A percentile compares a stretch with the other conserved stretches of the same genome.
These are phyloP conservation scores for Phytophthora sp. DNA, from an alignment of 352 stramenopile species.

Conservation along the genomic window DNA sequence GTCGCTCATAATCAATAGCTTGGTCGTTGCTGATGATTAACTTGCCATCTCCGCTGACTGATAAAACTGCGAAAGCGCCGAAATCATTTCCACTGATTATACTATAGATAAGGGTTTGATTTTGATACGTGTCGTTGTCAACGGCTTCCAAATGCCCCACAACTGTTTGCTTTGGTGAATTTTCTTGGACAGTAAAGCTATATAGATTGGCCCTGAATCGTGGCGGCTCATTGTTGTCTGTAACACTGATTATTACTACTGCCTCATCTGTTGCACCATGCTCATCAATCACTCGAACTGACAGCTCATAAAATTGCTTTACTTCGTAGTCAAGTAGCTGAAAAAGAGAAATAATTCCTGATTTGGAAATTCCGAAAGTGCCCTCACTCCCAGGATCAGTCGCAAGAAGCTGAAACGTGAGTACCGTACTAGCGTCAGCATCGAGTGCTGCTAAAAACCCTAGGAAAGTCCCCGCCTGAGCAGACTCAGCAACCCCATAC, in stretches of 20 bases:
- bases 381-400: conserved; percentile 6
- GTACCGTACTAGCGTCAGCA: conserved; percentile 1
- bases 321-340: conserved; percentile 20
- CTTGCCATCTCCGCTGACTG: conserved; percentile 38
- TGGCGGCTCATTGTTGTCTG: conserved; percentile 54
- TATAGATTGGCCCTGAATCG: conserved; percentile 41
- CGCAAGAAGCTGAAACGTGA: conserved; percentile 13
- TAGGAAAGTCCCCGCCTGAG: conserved; percentile 3
- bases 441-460: conserved; percentile 20
- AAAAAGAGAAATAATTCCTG: conserved; percentile 14
- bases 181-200: conserved; percentile 43
- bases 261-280: conserved; percentile 18
- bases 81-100: conserved; percentile 49
- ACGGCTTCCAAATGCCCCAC: conserved; percentile 42
- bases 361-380: conserved; percentile 15
- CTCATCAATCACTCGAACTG: conserved; percentile 15
- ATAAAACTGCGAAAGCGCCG: conserved; percentile 47
- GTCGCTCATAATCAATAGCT: conserved; percentile 55
- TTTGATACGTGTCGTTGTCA: conserved; percentile 53
- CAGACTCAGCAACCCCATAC: conserved; percentile 18
- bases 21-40: conserved; percentile 36
- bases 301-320: conserved; percentile 22
- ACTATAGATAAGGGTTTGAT: conserved; percentile 55
- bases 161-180: conserved; percentile 32
- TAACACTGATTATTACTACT: conserved; percentile 40